These are phyloP conservation scores for Dendrobium huoshanense DNA, from an alignment of 106 monocot species.

Conservation along the genomic window DNA sequence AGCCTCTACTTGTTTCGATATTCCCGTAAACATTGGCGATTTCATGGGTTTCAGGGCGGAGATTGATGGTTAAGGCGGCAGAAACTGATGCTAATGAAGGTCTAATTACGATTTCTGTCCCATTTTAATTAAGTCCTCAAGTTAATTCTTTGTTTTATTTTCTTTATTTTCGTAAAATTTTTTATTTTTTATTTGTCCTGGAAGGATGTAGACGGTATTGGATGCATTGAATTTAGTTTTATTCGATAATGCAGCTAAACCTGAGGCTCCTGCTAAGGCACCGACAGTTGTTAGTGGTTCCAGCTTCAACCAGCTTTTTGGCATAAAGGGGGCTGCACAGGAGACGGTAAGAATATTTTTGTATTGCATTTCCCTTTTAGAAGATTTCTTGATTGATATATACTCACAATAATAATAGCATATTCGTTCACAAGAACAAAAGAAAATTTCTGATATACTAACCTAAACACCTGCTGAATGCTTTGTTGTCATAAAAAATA, in stretches of 20 bases:
- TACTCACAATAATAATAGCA: too few relatives aligned
- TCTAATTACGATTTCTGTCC: not conserved
- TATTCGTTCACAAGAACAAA: too few relatives aligned
- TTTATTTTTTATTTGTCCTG: not conserved
- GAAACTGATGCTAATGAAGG: slow-evolving; percentile 49
- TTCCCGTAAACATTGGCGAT: not conserved
- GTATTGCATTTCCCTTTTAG: not conserved
- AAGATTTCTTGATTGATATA: not conserved
- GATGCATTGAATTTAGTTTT: not conserved
- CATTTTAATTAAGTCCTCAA: not conserved
- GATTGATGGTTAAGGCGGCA: slow-evolving; percentile 27
- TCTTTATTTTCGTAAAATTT: not conserved
- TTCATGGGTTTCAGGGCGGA: slow-evolving; percentile 17
- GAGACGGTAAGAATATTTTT: slow-evolving; percentile 30
- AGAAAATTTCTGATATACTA: too few relatives aligned
- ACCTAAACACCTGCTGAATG: too few relatives aligned
- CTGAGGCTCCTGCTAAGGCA: slow-evolving; percentile 26
- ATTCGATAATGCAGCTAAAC: slow-evolving; percentile 20
- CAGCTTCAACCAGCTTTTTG: slow-evolving; percentile 72
- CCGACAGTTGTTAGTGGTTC: slow-evolving; percentile 34
- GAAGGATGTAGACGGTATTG: not conserved
- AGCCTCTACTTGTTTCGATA: not conserved
- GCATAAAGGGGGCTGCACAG: slow-evolving; percentile 61
- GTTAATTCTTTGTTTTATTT: not conserved
- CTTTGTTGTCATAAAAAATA: too few relatives aligned